Base-by-base conservation (phyloP, 768 basidiomycete genomes). In the Xerocomellus amylosporus region DNA sequence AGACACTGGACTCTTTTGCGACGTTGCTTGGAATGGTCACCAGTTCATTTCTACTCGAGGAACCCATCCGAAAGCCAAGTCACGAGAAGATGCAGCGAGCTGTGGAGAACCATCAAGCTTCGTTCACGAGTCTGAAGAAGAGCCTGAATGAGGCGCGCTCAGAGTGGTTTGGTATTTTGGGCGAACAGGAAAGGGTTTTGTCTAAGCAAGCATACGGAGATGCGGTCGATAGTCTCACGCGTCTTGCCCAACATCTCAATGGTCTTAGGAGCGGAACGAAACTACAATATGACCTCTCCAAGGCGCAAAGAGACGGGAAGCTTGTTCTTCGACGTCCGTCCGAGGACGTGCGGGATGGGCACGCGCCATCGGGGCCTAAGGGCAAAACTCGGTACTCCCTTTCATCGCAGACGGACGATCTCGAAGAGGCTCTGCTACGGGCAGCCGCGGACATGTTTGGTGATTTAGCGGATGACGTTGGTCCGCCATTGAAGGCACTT, bases 231-330 rank as follows among this genome's bases (percentile, higher is more conserved):
- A 87, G 87, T 62, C 76, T 99, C 62, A 95, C 90, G 55, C 77
- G 93, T 17, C 81, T 99, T 5, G 97, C 92, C 1, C 96, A 99
- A 65, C 95, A 98, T 73, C 72, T 99, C 37, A 94, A 88, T 52
- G 94, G 96, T 24, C 74, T 98, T 54, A 74, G 96, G 44, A 86
- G 89, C 53, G 90, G 93, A 2, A 92, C 88, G 8, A 79, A 82
- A 33, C 70, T 98, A 34, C 94, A 98, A 66, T 85, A 87, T 56
- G 90, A 95, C 46, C 70, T 98, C 28, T 82, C 88, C 14, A 81
- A 80, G 60, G 88, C 88, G 2, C 71, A 77, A 41, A 58, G 73
- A 6, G 75, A 77, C 4, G 78, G 75, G n/a, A 80, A 73, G 51
- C 46, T 79, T n/a, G 60, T 71, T 13, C 51, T 79, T 28, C 64